Evolutionary conservation across 2,329 filamentous ascomycete species (phyloP), one percentile per base, ranked within the genome.

Genomic region (Neonectria faginata): DNA sequence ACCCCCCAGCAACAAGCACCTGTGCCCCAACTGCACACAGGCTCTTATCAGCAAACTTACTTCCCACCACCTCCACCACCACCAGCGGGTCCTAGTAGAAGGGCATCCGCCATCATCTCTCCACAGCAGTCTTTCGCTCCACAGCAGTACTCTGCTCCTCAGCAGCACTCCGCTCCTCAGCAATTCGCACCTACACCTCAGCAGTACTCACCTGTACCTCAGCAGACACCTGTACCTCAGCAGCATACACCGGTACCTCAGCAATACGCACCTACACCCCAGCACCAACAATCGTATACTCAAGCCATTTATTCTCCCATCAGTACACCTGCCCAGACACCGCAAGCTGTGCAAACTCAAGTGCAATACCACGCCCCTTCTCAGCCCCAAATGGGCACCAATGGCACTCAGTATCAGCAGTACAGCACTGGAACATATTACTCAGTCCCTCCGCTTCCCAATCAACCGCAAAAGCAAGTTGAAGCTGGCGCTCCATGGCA

Each of bases 161-260:
- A 71, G n/a, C 45, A 70, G 8, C 69, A 61, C 3, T 68, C 69
- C 7, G 63, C 70, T 3, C 67, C 69, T 9, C 29, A 31, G 22
- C 22, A 22, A 22, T 22, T 22, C 22, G 22, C 22, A 22, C 22
- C 22, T 22, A 22, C 22, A 22, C 25, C 25, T 10, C 70, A 71
- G 31, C 36, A 39, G 36, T 39, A n/a, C 36, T 1, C 31, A 33
- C 31, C 31, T 33, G 8, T 9, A 29, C 29, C 29, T 29, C 29
- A 33, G 10, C 31, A 33, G 10, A 16, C 51, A 0, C 53, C 65
- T 1, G 36, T 51, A 18, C 48, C 48, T 5, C 58, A 33, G 10
- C 31, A 33, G 10, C 10, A 33, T 10, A 33, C 31, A 12, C 31
- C 31, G 4, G 11, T 5, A 39, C 5, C 36, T 5, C 69, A 70